Conservation (phyloP, 2,329 filamentous ascomycete genomes). For the Stenocarpella maydis region DNA sequence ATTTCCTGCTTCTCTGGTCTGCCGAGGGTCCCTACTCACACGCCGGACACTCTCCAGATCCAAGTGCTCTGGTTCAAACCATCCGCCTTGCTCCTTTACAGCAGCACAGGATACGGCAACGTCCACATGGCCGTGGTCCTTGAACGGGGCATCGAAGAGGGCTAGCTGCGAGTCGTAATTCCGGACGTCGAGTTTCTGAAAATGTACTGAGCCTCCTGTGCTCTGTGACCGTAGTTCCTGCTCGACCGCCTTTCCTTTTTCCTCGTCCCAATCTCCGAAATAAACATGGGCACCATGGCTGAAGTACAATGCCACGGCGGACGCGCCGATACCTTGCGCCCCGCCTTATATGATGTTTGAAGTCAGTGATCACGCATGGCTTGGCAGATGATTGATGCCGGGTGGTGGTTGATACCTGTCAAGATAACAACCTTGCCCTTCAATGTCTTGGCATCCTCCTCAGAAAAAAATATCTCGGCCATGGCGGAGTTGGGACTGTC, state of each 20-base stretch:
- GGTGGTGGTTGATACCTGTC: constrained; percentile 33
- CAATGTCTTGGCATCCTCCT: constrained; percentile 29
- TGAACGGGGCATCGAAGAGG: constrained; percentile 55
- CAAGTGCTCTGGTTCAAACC: constrained; percentile 52
- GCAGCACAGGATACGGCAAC: constrained; percentile 58
- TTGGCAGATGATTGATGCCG: neutral
- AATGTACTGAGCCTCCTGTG: constrained; percentile 42
- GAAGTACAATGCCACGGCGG: constrained; percentile 38
- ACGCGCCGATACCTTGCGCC: constrained; percentile 42
- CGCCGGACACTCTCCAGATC: constrained; percentile 52
- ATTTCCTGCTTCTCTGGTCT: no score
- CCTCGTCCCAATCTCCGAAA: constrained; percentile 41
- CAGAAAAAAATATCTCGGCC: constrained; percentile 35
- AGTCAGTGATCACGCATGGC: neutral
- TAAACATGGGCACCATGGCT: constrained; percentile 40
- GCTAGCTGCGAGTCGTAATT: constrained; percentile 54
- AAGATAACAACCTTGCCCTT: constrained; percentile 38
- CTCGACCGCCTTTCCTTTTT: constrained; percentile 37
- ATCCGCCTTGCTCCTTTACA: constrained; percentile 50
- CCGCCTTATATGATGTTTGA: constrained; percentile 33
- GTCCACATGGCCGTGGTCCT: constrained; percentile 55
- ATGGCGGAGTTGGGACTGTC: neutral
- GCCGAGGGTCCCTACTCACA: constrained; percentile 40
- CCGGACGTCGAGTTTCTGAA: constrained; percentile 54
- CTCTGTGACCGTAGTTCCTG: constrained; percentile 27